Evolutionary conservation across 345 rosid genomes (phyloP).

Genomic region (Arabidopsis arenosa): DNA sequence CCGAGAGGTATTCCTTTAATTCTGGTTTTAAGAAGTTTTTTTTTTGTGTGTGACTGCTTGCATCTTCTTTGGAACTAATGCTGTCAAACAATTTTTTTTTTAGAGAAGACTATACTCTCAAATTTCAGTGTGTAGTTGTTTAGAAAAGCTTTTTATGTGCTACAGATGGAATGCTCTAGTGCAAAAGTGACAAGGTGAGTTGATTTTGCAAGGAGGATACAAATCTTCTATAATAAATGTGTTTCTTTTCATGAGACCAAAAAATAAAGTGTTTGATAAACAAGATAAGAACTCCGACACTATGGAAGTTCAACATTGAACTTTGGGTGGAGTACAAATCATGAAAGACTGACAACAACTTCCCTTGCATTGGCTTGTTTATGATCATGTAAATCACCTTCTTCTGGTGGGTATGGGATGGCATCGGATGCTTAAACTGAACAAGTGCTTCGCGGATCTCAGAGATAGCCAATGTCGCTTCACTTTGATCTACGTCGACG

Average conservation of each 20-base stretch:
- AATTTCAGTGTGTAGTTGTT: background rate
- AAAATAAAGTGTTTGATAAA: slow-evolving; percentile 27
- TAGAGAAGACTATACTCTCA: background rate
- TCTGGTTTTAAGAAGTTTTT: background rate
- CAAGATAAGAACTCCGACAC: slow-evolving; percentile 22
- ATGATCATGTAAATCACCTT: slow-evolving; percentile 19
- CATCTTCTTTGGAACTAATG: background rate
- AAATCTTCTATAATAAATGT: slow-evolving; percentile 6
- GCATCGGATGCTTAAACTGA: slow-evolving; percentile 35
- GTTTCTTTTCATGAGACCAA: slow-evolving; percentile 12
- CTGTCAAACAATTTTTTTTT: background rate
- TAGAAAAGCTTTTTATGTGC: slow-evolving; percentile 2
- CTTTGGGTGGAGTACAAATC: slow-evolving; percentile 43
- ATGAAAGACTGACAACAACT: slow-evolving; percentile 42
- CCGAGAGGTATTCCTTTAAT: background rate
- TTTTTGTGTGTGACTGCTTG: background rate
- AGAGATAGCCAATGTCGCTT: slow-evolving; percentile 42
- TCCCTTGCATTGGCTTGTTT: slow-evolving; percentile 5
- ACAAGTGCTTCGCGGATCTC: slow-evolving; percentile 31
- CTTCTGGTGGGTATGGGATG: slow-evolving; percentile 32
- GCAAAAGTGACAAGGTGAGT: slow-evolving; percentile 20
- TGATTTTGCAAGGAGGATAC: slow-evolving; percentile 16
- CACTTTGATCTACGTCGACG: slow-evolving; percentile 52
- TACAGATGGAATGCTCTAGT: background rate
- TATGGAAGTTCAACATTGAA: slow-evolving; percentile 26